Evolutionary conservation across 1,284 basidiomycete genomes (phyloP), one percentile per base, ranked within the genome.

Genomic region (Lentinus polychrous): DNA sequence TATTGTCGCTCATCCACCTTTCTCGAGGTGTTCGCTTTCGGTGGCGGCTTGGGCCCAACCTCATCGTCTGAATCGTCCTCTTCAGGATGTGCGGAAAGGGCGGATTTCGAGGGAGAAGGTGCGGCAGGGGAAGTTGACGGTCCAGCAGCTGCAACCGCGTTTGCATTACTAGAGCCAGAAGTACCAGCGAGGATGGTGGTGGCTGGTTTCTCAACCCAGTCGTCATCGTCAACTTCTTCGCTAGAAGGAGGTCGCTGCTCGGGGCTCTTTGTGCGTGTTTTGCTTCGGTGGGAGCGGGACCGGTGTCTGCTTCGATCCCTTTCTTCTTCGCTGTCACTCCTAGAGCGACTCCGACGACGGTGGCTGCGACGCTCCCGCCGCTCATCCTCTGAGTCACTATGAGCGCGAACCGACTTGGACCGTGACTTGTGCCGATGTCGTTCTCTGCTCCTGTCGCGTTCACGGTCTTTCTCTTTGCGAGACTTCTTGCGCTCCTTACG

Each of bases 1-100:
- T 92, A 91, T 49, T 83, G 75, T 10, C 87, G 81, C 57, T 91
- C 88, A 66, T 88, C 85, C 37, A 86, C 55, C 55, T 74, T 79
- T 57, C 76, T 80, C 38, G 55, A 54, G 43, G 66, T 59, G 12
- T 57, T 54, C n/a, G 62, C 57, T 54, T 71, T 74, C 36, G 56
- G 24, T 0, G 74, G 55, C 6, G 85, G 86, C 55, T 83, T 70
- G 18, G 83, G 83, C 1, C 83, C 82, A 42, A 87, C 50, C 41
- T 73, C 71, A 7, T 69, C 64, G 48, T 79, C 81, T 11, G 60
- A 63, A 14, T 76, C 74, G 3, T 71, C 69, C 23, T 65, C 66
- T 4, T 47, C 51, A 18, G 46, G 39, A 5, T 27, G 27, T 10
- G 27, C 27, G 10, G 27, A 27, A 5, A 10, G 27, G 8, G 38